Evolutionary conservation across 306 rosid species (phyloP), one percentile per base, ranked within the genome.

Genomic region (Ochetophila trinervis): DNA sequence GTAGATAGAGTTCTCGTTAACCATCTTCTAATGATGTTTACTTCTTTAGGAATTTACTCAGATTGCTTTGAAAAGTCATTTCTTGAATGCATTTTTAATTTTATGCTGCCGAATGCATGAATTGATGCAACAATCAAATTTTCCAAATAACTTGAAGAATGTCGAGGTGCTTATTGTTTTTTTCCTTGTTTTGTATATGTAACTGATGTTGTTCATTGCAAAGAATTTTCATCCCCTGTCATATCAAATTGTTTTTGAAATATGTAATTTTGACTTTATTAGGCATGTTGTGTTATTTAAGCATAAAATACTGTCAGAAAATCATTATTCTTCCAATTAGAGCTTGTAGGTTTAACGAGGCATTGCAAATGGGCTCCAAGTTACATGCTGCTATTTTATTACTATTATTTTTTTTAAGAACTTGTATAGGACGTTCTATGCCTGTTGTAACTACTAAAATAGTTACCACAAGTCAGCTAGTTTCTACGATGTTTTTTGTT

Each of bases 121-220:
- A 88, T 82, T 91, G 80, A 94, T 94, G 97, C 99, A 94, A 82
- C 97, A 86, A 72, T 86, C 97, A 52, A 96, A 94, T 80, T 96
- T 94, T 78, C 94, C 99, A 32, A 96, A 94, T 76, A 90, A 90
- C 77, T 79, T 94, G 79, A 94, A 88, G 89, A 97, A 94, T 74
- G 99, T 91, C 63, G 99, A 94, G 99, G 99, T 94, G 73, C 80
- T 64, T 79, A 40, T 75, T 66, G 36, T n/a, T 44, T 34, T 67
- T 51, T 60, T 35, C 73, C 67, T 67, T 63, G 19, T 16, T 50
- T 50, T 50, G 16, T 0, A 14, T 50, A 8, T 8, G 3, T 19
- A 6, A 50, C 6, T 50, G 21, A 6, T 50, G 22, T 50, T 9
- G 4, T 12, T 30, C n/a, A n/a, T n/a, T n/a, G n/a, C n/a, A n/a